A percentile compares a stretch with the other conserved stretches of the same genome.
Evolutionary conservation across 768 basidiomycete species (phyloP).

Genomic region (Leccinum longicurvipes): DNA sequence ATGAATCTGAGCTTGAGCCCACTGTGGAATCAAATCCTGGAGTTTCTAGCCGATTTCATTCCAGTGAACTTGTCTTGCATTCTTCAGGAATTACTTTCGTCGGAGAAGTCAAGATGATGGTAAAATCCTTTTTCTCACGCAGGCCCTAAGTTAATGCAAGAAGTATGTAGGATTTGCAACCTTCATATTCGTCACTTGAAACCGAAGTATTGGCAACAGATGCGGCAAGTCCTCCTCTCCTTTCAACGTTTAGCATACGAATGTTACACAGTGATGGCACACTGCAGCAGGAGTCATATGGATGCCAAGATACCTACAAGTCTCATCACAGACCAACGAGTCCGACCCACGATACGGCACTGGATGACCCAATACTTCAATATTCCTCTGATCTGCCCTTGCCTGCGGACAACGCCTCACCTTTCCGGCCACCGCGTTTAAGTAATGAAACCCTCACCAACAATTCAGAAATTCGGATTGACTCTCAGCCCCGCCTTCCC

Average conservation of each 20-base stretch:
- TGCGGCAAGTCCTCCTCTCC: background rate
- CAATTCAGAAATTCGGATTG: background rate
- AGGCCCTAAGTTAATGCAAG: slow-evolving; percentile 5
- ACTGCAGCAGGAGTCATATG: background rate
- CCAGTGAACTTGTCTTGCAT: no score
- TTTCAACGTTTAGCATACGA: background rate
- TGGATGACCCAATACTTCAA: background rate
- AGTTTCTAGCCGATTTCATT: background rate
- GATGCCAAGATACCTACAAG: background rate
- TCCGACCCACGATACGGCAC: background rate
- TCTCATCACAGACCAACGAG: background rate
- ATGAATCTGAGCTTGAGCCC: slow-evolving; percentile 18
- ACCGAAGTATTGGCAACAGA: background rate
- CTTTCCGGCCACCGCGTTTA: no score
- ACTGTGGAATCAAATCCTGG: background rate
- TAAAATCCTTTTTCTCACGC: slow-evolving; percentile 3
- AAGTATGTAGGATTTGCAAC: slow-evolving; percentile 5
- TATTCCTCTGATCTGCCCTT: slow-evolving; percentile 9
- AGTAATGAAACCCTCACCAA: background rate
- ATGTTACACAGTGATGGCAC: background rate
- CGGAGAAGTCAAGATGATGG: slow-evolving; percentile 8
- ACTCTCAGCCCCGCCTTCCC: slow-evolving; percentile 13
- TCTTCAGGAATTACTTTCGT: background rate
- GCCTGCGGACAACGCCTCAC: no score
- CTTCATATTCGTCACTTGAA: background rate